Evolutionary conservation across 2,329 filamentous ascomycete species (phyloP), one percentile per base, ranked within the genome.

Genomic region (Calcarisporium arbuscula): DNA sequence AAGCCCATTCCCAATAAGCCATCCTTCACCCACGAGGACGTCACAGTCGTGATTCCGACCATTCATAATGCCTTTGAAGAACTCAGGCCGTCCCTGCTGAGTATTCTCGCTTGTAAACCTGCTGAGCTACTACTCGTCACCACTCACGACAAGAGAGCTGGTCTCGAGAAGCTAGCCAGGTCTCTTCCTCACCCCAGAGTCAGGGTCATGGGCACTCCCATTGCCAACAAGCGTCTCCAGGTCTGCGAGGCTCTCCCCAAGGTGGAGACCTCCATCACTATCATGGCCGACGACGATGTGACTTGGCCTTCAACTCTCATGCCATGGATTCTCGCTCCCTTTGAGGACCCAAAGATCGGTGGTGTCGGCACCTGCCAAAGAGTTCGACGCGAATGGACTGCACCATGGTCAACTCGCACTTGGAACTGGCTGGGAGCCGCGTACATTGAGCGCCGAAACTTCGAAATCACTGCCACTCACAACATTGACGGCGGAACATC

Each of bases 271-370:
- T 66, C 73, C 33, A 88, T 96, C 54, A 95, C 86, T 23, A 76
- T 96, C 50, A 87, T 96, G 67, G 88, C 89, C 18, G 90, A 96
- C 56, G 90, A 96, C 61, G 90, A 96, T 58, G 90, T 96, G 42
- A 88, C 84, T 49, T 95, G 90, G 84, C 89, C 89, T 4, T 69
- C 72, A 12, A 92, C 85, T 27, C 77, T 94, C 43, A 75, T 95
- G 50, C 84, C 82, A 20, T 95, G 89, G 89, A 83, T 96, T 38
- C 68, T 96, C 42, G 90, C 90, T 5, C 89, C 90, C 1, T 95
- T 96, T 43, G 88, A 95, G 57, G 80, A 92, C 55, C 66, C 74
- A 25, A 70, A 73, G 43, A 90, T 94, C 48, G 90, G 90, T 39
- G 90, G 88, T 21, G 90, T 95, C 35, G 88, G 89, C 23, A 95